Base-by-base conservation (phyloP, 2,329 filamentous ascomycete genomes). In the Pseudomassariella vexata region DNA sequence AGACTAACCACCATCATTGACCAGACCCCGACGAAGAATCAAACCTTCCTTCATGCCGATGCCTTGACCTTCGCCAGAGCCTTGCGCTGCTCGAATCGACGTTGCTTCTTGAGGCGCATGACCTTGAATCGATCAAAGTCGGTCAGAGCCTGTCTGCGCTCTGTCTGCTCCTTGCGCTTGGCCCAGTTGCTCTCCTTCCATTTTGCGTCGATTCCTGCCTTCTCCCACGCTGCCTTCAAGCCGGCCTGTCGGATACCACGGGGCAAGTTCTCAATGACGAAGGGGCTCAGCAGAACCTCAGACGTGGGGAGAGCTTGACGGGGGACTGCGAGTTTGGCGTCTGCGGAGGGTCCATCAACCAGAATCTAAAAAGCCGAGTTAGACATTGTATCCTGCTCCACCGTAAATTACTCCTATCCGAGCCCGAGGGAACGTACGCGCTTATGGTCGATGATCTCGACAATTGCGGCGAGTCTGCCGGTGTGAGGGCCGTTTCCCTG, bases 41-140 rank as follows among this genome's bases (percentile, higher is more conserved):
- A n/a, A n/a, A n/a, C n/a, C n/a, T n/a, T 38, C 31, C 57, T 62
- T 70, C 84, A 86, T 65, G 84, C 82, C 56, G 82, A 71, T 56
- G 84, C 82, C 75, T 84, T 85, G 70, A 94, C 73, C 80, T 95
- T 94, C 63, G 88, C 86, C 63, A 94, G 76, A 59, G 86, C 82
- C 84, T 95, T 96, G 73, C 84, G 84, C 70, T 95, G 83, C 78
- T 95, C 89, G 73, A 94, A 96, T 65, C 89, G 85, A 66, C 89
- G 86, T 83, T 95, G 89, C 82, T 98, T 98, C 84, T 90, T 94
- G 72, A 96, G 77, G 70, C 90, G 83, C 80, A 96, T 77, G 58
- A 96, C 92, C 85, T 98, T 95, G 87, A 96, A 98, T 68, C 92
- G 84, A 77, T 98, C 92, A 64, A 98, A 98, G 79, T 98, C 92